Percentiles rank a stretch among this genome's conserved stretches.
Conservation (phyloP, 2,329 filamentous ascomycete genomes). For the Aspergillus ustus region DNA sequence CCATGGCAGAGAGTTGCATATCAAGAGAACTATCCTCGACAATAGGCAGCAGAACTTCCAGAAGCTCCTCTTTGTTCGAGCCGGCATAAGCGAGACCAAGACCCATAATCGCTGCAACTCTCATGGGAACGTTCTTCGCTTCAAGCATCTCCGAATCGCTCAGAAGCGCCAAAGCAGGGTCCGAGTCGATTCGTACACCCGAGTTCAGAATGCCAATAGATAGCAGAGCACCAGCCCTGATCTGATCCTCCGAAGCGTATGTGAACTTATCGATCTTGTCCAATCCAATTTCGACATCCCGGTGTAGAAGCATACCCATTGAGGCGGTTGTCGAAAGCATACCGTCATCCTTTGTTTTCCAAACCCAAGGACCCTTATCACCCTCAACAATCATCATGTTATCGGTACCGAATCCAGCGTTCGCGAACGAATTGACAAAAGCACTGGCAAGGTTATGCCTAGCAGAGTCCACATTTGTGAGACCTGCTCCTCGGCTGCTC, state of each 20-base stretch:
- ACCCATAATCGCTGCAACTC: constrained; percentile 91
- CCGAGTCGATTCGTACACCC: constrained; percentile 84
- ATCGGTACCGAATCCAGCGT: constrained; percentile 92
- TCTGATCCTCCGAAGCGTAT: constrained; percentile 78
- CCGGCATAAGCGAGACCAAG: constrained; percentile 93
- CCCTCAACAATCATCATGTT: constrained; percentile 96
- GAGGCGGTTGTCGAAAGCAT: constrained; percentile 97
- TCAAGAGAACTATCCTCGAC: constrained; percentile 81
- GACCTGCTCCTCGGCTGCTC: constrained; percentile 86
- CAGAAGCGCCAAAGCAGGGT: constrained; percentile 86
- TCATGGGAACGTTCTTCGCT: constrained; percentile 75
- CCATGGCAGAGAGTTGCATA: constrained; percentile 97
- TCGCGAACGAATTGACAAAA: constrained; percentile 97
- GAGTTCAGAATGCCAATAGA: constrained; percentile 96
- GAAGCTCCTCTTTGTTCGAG: constrained; percentile 86
- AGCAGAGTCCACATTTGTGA: constrained; percentile 94
- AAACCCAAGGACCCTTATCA: constrained; percentile 92
- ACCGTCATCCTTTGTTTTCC: constrained; percentile 98
- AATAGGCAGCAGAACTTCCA: constrained; percentile 83
- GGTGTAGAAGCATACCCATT: constrained; percentile 85
- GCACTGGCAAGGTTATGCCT: constrained; percentile 93
- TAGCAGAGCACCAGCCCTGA: constrained; percentile 88
- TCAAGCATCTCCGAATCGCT: constrained; percentile 79
- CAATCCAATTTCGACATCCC: constrained; percentile 90
- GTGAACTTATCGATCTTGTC: constrained; percentile 96